phyloP scores from a whole-genome alignment of 805 yeast species.

The Metschnikowia santaceciliae region DNA sequence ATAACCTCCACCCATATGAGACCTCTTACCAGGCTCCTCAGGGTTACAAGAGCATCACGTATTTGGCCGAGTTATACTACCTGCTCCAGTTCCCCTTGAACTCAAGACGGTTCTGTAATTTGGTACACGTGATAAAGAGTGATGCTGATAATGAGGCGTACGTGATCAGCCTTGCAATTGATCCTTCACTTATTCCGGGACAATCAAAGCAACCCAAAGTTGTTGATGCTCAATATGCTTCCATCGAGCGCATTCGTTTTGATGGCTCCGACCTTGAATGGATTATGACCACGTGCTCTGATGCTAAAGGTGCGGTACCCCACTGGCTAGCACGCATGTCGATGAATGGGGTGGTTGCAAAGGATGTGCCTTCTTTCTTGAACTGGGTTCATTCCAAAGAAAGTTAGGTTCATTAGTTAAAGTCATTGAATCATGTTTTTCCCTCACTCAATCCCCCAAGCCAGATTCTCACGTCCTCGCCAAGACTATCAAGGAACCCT shows the following conservation, averaged over 20 bases:
- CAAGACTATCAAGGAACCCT: conserved; percentile 39
- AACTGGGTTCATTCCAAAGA: conserved; percentile 21
- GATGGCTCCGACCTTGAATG: conserved; percentile 25
- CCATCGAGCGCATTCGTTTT: conserved; percentile 30
- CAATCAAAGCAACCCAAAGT: conserved; percentile 11
- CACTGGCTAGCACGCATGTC: conserved; percentile 29
- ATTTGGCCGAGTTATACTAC: conserved; percentile 31
- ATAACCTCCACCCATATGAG: conserved; percentile 19
- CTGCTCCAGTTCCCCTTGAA: conserved; percentile 35
- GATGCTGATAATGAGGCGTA: conserved; percentile 20
- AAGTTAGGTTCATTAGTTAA: background rate
- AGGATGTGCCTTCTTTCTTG: conserved; percentile 39
- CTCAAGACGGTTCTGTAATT: conserved; percentile 33
- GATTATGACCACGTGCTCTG: conserved; percentile 39
- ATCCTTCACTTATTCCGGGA: conserved; percentile 22
- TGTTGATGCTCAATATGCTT: conserved; percentile 32
- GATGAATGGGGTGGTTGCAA: conserved; percentile 32
- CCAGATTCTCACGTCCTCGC: conserved; percentile 42
- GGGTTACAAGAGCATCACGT: conserved; percentile 20
- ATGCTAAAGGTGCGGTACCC: conserved; percentile 39
- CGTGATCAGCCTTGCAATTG: conserved; percentile 32
- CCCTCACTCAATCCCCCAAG: conserved; percentile 24
- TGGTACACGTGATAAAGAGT: conserved; percentile 26
- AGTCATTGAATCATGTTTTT: background rate
- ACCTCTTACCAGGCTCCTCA: conserved; percentile 7